phyloP scores from a whole-genome alignment of 495 filamentous ascomycete species.

The Ramalina intermedia region DNA sequence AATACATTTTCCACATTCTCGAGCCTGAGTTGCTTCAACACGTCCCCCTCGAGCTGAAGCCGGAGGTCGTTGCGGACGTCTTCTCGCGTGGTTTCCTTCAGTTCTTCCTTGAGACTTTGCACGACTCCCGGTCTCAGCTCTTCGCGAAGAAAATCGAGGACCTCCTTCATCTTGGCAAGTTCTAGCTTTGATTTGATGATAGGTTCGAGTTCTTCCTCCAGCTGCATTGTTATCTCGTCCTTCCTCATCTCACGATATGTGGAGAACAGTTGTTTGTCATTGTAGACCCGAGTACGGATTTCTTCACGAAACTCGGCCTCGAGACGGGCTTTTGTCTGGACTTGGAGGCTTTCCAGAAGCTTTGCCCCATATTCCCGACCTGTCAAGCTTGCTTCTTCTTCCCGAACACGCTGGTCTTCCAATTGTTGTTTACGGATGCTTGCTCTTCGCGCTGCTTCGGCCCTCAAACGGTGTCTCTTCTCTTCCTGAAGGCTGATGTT shows the following conservation, averaged over 20 bases:
- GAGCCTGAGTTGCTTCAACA: neutral
- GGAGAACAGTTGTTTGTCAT: neutral
- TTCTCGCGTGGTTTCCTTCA: neutral
- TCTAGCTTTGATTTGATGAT: neutral
- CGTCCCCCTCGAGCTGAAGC: neutral
- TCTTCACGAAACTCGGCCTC: constrained; percentile 4
- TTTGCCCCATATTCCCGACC: constrained; percentile 1
- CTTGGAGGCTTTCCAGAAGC: constrained; percentile 4
- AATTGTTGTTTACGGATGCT: neutral
- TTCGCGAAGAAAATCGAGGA: neutral
- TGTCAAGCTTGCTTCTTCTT: neutral
- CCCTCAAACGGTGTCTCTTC: neutral
- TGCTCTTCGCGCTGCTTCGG: neutral
- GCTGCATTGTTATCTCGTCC: neutral
- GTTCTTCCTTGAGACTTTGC: neutral
- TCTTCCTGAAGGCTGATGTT: constrained; percentile 1
- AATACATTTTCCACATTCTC: neutral
- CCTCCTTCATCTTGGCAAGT: neutral
- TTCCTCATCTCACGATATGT: neutral
- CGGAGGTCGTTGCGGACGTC: neutral
- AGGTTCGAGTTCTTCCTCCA: neutral
- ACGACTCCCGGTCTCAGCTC: neutral
- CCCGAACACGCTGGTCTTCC: neutral
- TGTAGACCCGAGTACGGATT: constrained; percentile 3
- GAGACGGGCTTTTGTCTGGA: constrained; percentile 2